Base-by-base conservation (phyloP, 2,329 filamentous ascomycete genomes). In the Ophiostoma triangulosporum region DNA sequence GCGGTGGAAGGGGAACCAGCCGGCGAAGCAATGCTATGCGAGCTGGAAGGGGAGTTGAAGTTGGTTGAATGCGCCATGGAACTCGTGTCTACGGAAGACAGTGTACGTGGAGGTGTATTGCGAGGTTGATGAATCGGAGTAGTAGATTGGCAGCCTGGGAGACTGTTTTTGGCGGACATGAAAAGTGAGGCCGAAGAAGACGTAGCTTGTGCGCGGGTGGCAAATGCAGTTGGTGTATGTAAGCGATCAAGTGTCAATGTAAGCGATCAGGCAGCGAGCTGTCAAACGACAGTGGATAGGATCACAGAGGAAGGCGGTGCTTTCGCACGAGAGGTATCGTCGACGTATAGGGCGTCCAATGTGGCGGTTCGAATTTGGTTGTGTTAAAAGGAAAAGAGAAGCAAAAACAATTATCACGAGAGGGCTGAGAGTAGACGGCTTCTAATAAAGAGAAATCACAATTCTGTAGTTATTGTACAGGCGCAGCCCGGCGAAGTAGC, bases 51-150 rank as follows among this genome's bases (percentile, higher is more conserved):
- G 51, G 48, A 49, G 55, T 43, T 57, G 52, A 54, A 55, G 54
- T 48, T 57, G 14, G 31, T 36, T 20, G 50, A 52, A 38, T 54
- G 48, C 45, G 55, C 56, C 58, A 59, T 59, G 11, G n/a, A 27
- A 17, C 26, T 29, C 5, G 9, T 26, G 32, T 15, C 29, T 22
- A 17, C n/a, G 24, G 38, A 40, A 24, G 38, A 27, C 22, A 4
- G 26, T 40, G 24, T n/a, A 14, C 15, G 26, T 54, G 24, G 17
- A 26, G 33, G 17, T 32, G 5, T 26, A 4, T 33, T 38, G 36
- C 33, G 24, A 17, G 12, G 26, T 20, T 9, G 43, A 29, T 46
- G 43, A 24, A 14, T 8, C 15, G 24, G 24, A 29, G n/a, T 31
- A 31, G 29, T 31, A 6, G 29, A 31, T 31, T 31, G n/a, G n/a